Evolutionary conservation across 148 eudicot species (phyloP).

Genomic region (Chenopodium formosanum): DNA sequence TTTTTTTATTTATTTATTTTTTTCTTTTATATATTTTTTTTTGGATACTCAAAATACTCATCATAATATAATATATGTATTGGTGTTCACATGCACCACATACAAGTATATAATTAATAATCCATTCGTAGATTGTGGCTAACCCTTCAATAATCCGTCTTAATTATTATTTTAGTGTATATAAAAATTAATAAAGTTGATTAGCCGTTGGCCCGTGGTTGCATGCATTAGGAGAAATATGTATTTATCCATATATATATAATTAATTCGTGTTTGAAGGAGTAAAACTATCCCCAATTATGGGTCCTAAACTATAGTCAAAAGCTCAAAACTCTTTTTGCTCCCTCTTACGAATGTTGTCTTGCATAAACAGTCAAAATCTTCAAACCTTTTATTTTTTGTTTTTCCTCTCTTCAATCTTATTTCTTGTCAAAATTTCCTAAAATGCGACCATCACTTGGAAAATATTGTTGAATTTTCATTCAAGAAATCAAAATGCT

Average conservation of each 20-base stretch:
- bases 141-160: too few relatives aligned
- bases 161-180: neutral
- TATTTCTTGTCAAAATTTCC: constrained; percentile 22
- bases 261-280: constrained; percentile 34
- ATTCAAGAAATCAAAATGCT: constrained; percentile 8
- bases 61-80: too few relatives aligned
- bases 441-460: constrained; percentile 14
- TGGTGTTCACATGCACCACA: too few relatives aligned
- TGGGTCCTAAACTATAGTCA: neutral
- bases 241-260: neutral
- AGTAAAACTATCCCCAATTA: constrained; percentile 20
- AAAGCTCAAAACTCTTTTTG: neutral
- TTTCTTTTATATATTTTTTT: too few relatives aligned
- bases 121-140: too few relatives aligned
- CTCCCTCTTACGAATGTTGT: neutral
- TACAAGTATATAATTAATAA: too few relatives aligned
- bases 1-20: too few relatives aligned
- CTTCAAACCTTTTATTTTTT: constrained; percentile 24
- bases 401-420: neutral
- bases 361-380: constrained; percentile 23
- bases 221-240: constrained; percentile 2
- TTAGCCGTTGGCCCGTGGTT: neutral
- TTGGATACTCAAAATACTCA: too few relatives aligned
- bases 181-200: neutral
- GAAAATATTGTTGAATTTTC: constrained; percentile 14